Evolutionary conservation across 2,329 filamentous ascomycete genomes (phyloP).

Genomic region (Xylaria sp.): DNA sequence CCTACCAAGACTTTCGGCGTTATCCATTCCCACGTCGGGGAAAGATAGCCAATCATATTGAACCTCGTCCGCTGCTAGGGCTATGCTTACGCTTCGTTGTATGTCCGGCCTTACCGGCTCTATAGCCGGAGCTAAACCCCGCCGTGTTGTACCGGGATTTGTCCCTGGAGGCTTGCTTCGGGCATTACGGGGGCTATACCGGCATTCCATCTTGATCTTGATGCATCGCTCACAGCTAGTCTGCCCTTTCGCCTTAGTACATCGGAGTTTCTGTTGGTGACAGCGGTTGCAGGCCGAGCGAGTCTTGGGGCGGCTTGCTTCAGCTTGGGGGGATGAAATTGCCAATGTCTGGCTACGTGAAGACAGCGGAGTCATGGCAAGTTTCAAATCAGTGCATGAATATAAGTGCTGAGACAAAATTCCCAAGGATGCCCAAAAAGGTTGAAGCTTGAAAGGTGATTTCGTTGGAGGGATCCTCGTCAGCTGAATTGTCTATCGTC

Average conservation of each 20-base stretch:
- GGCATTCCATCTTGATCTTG: conserved; percentile 7
- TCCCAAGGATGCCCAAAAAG: too few relatives aligned
- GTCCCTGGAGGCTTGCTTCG: neutral
- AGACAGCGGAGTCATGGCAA: neutral
- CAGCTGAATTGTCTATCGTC: too few relatives aligned
- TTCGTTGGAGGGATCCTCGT: too few relatives aligned
- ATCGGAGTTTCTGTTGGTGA: conserved; percentile 23
- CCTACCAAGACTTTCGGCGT: conserved; percentile 6
- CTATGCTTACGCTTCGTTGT: neutral
- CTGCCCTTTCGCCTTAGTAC: conserved; percentile 4
- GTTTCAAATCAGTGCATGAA: neutral
- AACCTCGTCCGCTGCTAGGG: neutral
- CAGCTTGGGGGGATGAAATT: neutral
- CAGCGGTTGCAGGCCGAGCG: conserved; percentile 25
- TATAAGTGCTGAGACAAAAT: too few relatives aligned
- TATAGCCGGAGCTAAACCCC: conserved; percentile 2
- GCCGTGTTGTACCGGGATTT: neutral
- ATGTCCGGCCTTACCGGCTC: neutral
- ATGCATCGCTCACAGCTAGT: conserved; percentile 16
- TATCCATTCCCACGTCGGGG: neutral
- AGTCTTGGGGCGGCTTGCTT: neutral
- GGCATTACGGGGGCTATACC: conserved; percentile 2
- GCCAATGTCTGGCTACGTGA: neutral
- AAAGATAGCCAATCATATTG: neutral
- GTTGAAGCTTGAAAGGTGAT: too few relatives aligned